Evolutionary conservation across 495 filamentous ascomycete genomes (phyloP).

Genomic region (Elasticomyces elasticus): DNA sequence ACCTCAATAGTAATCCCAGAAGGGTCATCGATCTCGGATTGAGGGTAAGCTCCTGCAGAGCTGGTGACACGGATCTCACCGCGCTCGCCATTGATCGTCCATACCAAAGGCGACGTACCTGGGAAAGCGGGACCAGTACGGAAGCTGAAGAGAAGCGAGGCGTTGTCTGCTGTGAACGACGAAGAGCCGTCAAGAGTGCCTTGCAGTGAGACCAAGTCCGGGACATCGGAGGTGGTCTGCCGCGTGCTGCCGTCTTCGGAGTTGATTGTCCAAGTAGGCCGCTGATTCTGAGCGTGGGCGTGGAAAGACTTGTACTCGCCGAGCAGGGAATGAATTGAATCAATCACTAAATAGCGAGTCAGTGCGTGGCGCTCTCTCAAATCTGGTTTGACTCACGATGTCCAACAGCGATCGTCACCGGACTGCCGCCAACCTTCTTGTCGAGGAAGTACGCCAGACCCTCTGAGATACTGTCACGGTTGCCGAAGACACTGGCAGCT

Average conservation of each 20-base stretch:
- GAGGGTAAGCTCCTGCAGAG: neutral
- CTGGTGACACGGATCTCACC: conserved; percentile 43
- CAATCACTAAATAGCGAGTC: too few relatives aligned
- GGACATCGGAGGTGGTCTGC: conserved; percentile 33
- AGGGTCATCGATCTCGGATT: neutral
- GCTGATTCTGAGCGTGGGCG: conserved; percentile 37
- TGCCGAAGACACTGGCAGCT: conserved; percentile 30
- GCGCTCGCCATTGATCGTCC: conserved; percentile 46
- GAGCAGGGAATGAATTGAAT: conserved; percentile 15
- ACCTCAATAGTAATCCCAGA: conserved; percentile 4
- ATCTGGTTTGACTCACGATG: conserved; percentile 41
- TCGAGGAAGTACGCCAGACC: conserved; percentile 38
- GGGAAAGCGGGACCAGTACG: conserved; percentile 43
- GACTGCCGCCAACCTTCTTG: conserved; percentile 40
- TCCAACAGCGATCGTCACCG: conserved; percentile 43
- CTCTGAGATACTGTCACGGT: conserved; percentile 12
- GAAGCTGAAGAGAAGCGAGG: conserved; percentile 34
- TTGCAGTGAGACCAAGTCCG: conserved; percentile 40
- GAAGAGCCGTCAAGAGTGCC: conserved; percentile 38
- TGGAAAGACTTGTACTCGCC: conserved; percentile 12
- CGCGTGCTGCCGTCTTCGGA: conserved; percentile 22
- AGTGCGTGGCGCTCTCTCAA: too few relatives aligned
- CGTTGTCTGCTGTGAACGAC: conserved; percentile 13
- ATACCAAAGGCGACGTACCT: conserved; percentile 39
- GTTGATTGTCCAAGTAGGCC: conserved; percentile 33